phyloP scores from a whole-genome alignment of 306 rosid genomes.

The Medicago arabica region DNA sequence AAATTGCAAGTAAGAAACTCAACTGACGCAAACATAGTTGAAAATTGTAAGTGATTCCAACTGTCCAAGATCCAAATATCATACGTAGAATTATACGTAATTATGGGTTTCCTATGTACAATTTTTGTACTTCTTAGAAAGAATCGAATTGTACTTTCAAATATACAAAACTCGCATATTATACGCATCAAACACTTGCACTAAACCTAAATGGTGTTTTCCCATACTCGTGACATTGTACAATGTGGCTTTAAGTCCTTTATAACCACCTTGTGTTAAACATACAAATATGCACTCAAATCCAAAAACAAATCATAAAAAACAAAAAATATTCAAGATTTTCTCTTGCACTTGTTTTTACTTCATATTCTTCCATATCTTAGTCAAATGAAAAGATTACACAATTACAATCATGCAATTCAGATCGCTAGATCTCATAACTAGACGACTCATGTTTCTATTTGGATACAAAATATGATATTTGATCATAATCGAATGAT shows the following conservation, averaged over 20 bases:
- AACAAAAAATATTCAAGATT: not conserved
- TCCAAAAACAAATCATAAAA: conserved; percentile 7
- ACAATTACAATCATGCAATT: not conserved
- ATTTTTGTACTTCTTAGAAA: too few relatives aligned
- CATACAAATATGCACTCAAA: not conserved
- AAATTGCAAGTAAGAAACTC: not conserved
- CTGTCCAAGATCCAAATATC: not conserved
- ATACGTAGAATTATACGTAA: not conserved
- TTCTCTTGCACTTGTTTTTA: not conserved
- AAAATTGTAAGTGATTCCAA: not conserved
- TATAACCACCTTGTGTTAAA: not conserved
- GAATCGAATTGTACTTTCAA: too few relatives aligned
- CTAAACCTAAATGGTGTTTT: too few relatives aligned
- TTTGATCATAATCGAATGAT: not conserved
- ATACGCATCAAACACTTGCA: too few relatives aligned
- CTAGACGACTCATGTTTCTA: not conserved
- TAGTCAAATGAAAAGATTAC: not conserved
- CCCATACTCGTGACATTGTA: not conserved
- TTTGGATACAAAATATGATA: not conserved
- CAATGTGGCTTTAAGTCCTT: not conserved
- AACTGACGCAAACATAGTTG: not conserved
- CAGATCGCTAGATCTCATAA: not conserved
- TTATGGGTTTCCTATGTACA: not conserved
- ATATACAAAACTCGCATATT: too few relatives aligned
- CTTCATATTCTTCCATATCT: not conserved